These are phyloP conservation scores for Sclerotinia glacialis DNA, from an alignment of 2,329 filamentous ascomycete genomes.

Conservation along the genomic window DNA sequence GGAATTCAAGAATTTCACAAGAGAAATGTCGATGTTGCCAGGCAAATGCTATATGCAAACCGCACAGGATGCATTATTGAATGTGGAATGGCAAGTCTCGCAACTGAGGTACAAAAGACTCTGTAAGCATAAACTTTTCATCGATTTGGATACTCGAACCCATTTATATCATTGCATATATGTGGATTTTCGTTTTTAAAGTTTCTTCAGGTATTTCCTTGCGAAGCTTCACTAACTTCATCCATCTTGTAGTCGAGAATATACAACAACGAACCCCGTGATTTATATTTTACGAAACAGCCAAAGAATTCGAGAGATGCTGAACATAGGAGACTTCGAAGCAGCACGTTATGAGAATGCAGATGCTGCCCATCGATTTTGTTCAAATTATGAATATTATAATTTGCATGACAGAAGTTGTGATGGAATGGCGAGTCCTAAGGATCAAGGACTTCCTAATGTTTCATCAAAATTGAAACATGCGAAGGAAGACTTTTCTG, in stretches of 20 bases:
- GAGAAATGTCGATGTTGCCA: slow-evolving; percentile 61
- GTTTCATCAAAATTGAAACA: slow-evolving; percentile 50
- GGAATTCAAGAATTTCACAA: slow-evolving; percentile 61
- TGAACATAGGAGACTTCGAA: slow-evolving; percentile 46
- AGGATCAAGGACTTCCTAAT: slow-evolving; percentile 45
- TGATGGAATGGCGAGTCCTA: slow-evolving; percentile 41
- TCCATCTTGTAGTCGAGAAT: slow-evolving; percentile 45
- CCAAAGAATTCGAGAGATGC: slow-evolving; percentile 55
- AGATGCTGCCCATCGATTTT: slow-evolving; percentile 46
- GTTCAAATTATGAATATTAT: slow-evolving; percentile 67
- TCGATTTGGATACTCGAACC: too few species aligned
- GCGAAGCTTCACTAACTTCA: not conserved
- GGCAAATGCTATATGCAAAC: slow-evolving; percentile 57
- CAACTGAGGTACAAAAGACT: slow-evolving; percentile 46
- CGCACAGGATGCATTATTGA: slow-evolving; percentile 64
- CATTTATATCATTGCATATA: too few species aligned
- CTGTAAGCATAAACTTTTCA: slow-evolving; percentile 40
- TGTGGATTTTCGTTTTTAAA: too few species aligned
- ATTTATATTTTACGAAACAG: slow-evolving; percentile 67
- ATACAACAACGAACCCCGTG: slow-evolving; percentile 63
- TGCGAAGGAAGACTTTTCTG: slow-evolving; percentile 58
- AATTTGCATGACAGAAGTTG: slow-evolving; percentile 47
- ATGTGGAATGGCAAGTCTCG: slow-evolving; percentile 60
- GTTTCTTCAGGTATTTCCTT: too few species aligned
- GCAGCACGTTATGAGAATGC: slow-evolving; percentile 45